Base-by-base conservation (phyloP, 306 rosid genomes). In the Sophora flavescens region DNA sequence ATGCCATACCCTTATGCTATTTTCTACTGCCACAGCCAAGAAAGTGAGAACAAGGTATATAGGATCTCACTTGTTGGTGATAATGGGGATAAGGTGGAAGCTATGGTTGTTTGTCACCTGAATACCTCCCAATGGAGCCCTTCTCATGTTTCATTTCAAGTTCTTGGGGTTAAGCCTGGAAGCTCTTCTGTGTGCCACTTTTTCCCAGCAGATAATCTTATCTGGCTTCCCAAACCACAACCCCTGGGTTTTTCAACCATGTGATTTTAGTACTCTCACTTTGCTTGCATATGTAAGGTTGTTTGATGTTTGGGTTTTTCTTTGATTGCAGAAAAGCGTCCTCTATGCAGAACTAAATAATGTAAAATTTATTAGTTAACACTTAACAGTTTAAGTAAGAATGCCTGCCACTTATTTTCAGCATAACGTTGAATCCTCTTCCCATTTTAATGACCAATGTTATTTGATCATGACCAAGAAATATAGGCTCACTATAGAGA, bases 1-100 rank as follows among this genome's bases (percentile, higher is more conserved):
- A 84, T 89, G 95, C 93, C 97, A 3, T 94, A 94, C 48, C 97
- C 97, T 26, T 90, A 89, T 42, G 87, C 90, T 3, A 82, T 91
- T 14, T 90, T 80, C 38, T 90, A 89, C 14, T 89, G 95, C 32
- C 98, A 91, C 26, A 85, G 82, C 82, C 96, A 87, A 35, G 54
- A 63, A 17, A 86, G 81, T 47, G 81, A 68, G 79, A 91, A 82
- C 75, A 88, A 18, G 77, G 88, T 92, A 4, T 83, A 38, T 70
- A 81, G 62, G 69, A 56, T 91, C 14, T 26, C 63, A 7, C 70
- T 91, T 30, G 76, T 38, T 12, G 93, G 96, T 51, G 97, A 90
- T 1, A 87, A 87, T 72, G 89, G 91, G 0, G 95, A 90, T 54
- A 64, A 35, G 63, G 92, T 90, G 36, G 89, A 89, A 6, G 89